phyloP scores from a whole-genome alignment of 176 grass and related monocot genomes.

The Musa itinerans region DNA sequence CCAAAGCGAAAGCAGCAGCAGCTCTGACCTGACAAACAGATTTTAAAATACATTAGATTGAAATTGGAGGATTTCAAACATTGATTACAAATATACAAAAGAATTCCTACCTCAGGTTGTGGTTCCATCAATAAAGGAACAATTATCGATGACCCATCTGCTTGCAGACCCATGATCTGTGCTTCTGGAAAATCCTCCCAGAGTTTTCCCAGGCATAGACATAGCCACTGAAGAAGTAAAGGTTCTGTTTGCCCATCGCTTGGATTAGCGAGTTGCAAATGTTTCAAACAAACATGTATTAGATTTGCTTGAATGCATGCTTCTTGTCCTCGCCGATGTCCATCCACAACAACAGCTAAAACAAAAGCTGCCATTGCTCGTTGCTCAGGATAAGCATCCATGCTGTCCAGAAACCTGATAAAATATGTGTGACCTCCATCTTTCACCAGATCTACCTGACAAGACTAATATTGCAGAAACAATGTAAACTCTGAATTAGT shows the following conservation, averaged over 20 bases:
- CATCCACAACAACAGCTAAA: constrained; percentile 89
- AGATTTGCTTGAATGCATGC: constrained; percentile 60
- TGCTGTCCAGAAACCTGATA: constrained; percentile 86
- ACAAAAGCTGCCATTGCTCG: constrained; percentile 96
- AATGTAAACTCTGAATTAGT: constrained; percentile 16
- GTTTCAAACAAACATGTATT: constrained; percentile 79
- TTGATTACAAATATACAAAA: background rate
- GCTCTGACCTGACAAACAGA: constrained; percentile 76
- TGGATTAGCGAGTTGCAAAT: constrained; percentile 57
- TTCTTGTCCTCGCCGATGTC: constrained; percentile 77
- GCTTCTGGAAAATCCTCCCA: constrained; percentile 95
- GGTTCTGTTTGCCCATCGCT: constrained; percentile 61
- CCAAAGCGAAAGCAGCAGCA: constrained; percentile 90
- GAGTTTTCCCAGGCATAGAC: constrained; percentile 89
- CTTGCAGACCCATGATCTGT: constrained; percentile 55
- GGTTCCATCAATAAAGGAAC: constrained; percentile 48
- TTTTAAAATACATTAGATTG: background rate
- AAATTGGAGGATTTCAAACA: constrained; percentile 1
- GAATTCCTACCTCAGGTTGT: constrained; percentile 72
- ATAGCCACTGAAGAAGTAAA: constrained; percentile 97
- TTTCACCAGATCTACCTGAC: constrained; percentile 97
- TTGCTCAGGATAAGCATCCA: constrained; percentile 89
- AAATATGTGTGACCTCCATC: constrained; percentile 91
- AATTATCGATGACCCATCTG: constrained; percentile 48
- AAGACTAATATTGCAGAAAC: constrained; percentile 48